phyloP scores from a whole-genome alignment of 2,329 filamentous ascomycete genomes.

The Colletotrichum musae region DNA sequence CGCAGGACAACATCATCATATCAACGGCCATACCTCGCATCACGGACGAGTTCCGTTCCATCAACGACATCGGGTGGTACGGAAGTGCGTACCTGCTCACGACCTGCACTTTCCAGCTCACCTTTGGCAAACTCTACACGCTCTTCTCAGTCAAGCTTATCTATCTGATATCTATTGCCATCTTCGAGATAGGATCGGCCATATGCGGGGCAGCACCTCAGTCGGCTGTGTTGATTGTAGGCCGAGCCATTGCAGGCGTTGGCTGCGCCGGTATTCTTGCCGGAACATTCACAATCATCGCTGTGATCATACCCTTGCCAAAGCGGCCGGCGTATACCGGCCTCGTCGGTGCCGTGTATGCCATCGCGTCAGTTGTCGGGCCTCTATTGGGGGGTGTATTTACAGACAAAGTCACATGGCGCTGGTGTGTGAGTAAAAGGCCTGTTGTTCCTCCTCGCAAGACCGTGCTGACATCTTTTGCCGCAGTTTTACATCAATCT shows the following conservation, averaged over 20 bases:
- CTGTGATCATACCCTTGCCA: conserved; percentile 50
- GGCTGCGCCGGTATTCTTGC: conserved; percentile 53
- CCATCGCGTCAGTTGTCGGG: conserved; percentile 49
- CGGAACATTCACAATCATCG: conserved; percentile 55
- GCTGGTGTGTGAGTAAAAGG: conserved; percentile 47
- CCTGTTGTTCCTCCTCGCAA: not conserved
- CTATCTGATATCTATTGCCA: conserved; percentile 44
- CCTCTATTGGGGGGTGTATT: conserved; percentile 49
- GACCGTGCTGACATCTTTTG: not conserved
- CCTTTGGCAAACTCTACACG: conserved; percentile 48
- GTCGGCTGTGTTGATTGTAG: conserved; percentile 53
- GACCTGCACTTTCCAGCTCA: conserved; percentile 45
- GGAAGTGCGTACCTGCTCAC: conserved; percentile 47
- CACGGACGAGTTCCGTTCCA: conserved; percentile 52
- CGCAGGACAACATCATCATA: conserved; percentile 54
- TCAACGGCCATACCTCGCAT: conserved; percentile 54
- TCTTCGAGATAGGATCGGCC: conserved; percentile 46
- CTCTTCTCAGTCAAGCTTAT: conserved; percentile 48
- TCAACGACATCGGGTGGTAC: conserved; percentile 59
- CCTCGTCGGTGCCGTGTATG: conserved; percentile 54
- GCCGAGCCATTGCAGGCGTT: conserved; percentile 54
- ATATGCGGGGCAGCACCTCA: conserved; percentile 47
- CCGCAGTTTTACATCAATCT: conserved; percentile 48
- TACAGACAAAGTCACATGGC: conserved; percentile 49
- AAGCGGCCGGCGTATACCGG: conserved; percentile 55